Evolutionary conservation across 1,284 basidiomycete species (phyloP).

Genomic region (Ganoderma boninense): DNA sequence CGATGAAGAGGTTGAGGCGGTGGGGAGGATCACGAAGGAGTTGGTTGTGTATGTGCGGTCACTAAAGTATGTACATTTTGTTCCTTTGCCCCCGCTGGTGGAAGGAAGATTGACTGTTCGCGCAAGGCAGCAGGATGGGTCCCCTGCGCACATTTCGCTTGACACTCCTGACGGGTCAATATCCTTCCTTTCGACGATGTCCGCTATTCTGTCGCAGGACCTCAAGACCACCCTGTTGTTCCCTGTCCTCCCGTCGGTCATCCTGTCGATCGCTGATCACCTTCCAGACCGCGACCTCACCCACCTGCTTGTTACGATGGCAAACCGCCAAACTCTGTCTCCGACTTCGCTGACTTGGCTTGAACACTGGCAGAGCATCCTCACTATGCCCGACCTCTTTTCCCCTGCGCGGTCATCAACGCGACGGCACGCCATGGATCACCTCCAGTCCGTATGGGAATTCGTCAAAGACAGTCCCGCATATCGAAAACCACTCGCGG

Average conservation of each 20-base stretch:
- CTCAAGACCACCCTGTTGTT: slow-evolving; percentile 58
- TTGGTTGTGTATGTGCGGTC: slow-evolving; percentile 63
- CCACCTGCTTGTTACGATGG: slow-evolving; percentile 64
- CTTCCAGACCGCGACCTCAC: slow-evolving; percentile 70
- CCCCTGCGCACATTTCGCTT: slow-evolving; percentile 6
- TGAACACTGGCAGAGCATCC: slow-evolving; percentile 64
- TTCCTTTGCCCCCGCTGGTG: neutral
- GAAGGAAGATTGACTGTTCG: slow-evolving; percentile 9
- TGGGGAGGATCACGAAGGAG: slow-evolving; percentile 66
- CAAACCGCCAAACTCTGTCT: slow-evolving; percentile 68
- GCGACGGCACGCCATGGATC: slow-evolving; percentile 59
- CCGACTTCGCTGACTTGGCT: slow-evolving; percentile 77
- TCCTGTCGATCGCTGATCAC: slow-evolving; percentile 69
- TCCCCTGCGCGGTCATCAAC: slow-evolving; percentile 59
- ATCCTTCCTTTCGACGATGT: slow-evolving; percentile 64
- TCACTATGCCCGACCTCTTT: slow-evolving; percentile 60
- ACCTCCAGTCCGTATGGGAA: slow-evolving; percentile 64
- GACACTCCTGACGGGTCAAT: slow-evolving; percentile 57
- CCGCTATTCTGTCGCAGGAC: slow-evolving; percentile 67
- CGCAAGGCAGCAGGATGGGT: slow-evolving; percentile 59
- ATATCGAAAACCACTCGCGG: slow-evolving; percentile 69
- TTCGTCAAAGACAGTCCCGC: slow-evolving; percentile 71
- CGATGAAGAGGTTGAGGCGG: slow-evolving; percentile 68
- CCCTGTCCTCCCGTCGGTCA: slow-evolving; percentile 67
- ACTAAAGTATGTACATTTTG: slow-evolving; percentile 54